Base-by-base conservation (phyloP, 2,329 filamentous ascomycete species). In the Drechslerella dactyloides region DNA sequence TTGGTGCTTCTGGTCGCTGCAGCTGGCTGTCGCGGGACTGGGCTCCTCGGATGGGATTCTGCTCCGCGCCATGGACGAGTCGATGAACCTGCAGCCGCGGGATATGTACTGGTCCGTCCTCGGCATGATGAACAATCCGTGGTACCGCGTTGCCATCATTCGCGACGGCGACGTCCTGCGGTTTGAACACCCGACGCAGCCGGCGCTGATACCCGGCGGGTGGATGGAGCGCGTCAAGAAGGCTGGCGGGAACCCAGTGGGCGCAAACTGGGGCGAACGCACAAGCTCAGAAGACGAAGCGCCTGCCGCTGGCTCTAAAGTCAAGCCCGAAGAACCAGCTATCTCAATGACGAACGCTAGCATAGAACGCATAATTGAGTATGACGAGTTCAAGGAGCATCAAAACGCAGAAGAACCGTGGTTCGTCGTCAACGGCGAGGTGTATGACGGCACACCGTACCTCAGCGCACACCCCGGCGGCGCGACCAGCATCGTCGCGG, bases 121-220 rank as follows among this genome's bases (percentile, higher is more conserved):
- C 42, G 92, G 93, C 0, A 97, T 97, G 93, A 96, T 97, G 93
- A 96, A 96, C 80, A 96, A 96, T 76, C 90, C 91, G 0, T 97
- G 93, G 93, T 97, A 89, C 79, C 85, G 93, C 3, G 85, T 97
- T 0, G 86, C 87, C 1, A 89, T 97, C 61, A 85, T 86, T 58
- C 87, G 87, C 63, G 73, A 75, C 69, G 83, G 82, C 0, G 82
- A 85, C 15, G 80, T 78, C 6, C 80, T 96, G 46, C 84, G 86
- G 4, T 97, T 97, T 75, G 92, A 96, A 78, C 93, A 97, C 76
- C 93, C 93, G 0, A 96, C 91, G 1, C 89, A 92, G 74, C 90
- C 92, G 5, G 87, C 88, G 0, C 79, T 91, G 40, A 87, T 88
- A 74, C 84, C 89, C 0, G 90, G 90, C 13, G 93, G 93, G 0